phyloP scores from a whole-genome alignment of 805 yeast species.

The Wickerhamiella dianesei region DNA sequence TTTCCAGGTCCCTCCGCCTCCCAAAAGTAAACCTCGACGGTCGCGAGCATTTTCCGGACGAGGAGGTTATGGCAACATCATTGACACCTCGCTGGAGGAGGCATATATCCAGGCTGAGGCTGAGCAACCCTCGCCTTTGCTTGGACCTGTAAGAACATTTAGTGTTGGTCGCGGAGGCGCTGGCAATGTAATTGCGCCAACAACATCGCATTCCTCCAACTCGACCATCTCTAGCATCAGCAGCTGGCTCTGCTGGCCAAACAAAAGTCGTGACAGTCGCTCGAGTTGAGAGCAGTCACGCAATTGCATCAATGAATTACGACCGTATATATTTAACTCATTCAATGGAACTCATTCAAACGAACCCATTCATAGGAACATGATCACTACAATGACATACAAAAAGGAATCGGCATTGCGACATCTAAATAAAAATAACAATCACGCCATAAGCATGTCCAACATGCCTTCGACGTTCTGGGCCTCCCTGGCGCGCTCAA shows the following conservation, averaged over 20 bases:
- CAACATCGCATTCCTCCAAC: not conserved
- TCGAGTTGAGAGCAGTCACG: not conserved
- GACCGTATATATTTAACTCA: slow-evolving; percentile 15
- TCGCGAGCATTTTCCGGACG: slow-evolving; percentile 1
- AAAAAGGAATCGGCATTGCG: too few species aligned
- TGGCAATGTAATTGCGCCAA: slow-evolving; percentile 1
- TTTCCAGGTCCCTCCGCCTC: not conserved
- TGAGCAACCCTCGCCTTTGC: not conserved
- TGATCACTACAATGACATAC: too few species aligned
- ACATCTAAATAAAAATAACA: too few species aligned
- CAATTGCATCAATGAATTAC: not conserved
- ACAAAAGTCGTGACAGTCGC: not conserved
- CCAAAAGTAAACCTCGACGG: not conserved
- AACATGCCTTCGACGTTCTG: slow-evolving; percentile 87
- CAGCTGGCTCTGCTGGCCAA: not conserved
- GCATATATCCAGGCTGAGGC: not conserved
- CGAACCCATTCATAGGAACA: too few species aligned
- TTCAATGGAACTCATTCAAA: slow-evolving; percentile 2
- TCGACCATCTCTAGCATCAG: not conserved
- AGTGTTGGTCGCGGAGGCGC: slow-evolving; percentile 1
- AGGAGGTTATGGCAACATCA: slow-evolving; percentile 1
- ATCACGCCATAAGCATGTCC: slow-evolving; percentile 51
- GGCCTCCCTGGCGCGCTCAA: slow-evolving; percentile 72
- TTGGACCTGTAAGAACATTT: not conserved
- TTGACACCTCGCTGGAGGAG: not conserved